These are phyloP conservation scores for Truncatella angustata DNA, from an alignment of 2,329 filamentous ascomycete genomes.

Conservation along the genomic window DNA sequence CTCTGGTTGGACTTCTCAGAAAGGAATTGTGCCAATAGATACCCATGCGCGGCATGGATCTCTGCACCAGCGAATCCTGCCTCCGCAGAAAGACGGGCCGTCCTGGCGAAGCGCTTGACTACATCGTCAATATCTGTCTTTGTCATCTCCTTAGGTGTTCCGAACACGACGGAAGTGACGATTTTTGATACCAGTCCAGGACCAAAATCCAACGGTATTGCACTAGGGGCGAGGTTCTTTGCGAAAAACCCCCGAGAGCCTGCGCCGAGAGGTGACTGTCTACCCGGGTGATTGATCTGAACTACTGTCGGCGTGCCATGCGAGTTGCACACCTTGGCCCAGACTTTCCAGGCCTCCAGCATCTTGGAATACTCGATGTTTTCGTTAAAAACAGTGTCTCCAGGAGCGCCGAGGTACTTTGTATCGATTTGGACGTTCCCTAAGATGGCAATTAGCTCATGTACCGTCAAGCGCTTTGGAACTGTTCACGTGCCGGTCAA, in stretches of 20 bases:
- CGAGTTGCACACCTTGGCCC: constrained; percentile 29
- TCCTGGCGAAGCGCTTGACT: constrained; percentile 49
- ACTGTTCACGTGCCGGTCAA: constrained; percentile 44
- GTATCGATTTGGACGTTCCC: constrained; percentile 29
- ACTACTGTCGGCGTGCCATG: constrained; percentile 38
- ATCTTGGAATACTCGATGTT: constrained; percentile 24
- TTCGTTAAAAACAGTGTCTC: constrained; percentile 34
- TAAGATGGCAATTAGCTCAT: neutral
- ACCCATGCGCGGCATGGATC: constrained; percentile 52
- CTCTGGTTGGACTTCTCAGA: constrained; percentile 46
- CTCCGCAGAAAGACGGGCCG: constrained; percentile 45
- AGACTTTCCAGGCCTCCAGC: constrained; percentile 36
- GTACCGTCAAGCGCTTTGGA: neutral
- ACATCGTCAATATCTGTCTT: constrained; percentile 51
- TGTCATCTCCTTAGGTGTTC: constrained; percentile 57
- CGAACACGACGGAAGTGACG: constrained; percentile 38
- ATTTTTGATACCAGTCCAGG: constrained; percentile 31
- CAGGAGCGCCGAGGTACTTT: constrained; percentile 31
- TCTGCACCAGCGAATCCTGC: constrained; percentile 45
- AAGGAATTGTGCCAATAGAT: constrained; percentile 55
- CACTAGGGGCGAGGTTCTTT: constrained; percentile 42
- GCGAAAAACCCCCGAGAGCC: constrained; percentile 33
- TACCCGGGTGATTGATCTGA: constrained; percentile 46
- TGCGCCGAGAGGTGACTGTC: constrained; percentile 39
- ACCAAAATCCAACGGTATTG: constrained; percentile 42